Conservation (phyloP, 192 early-diverging fungal genomes). For the Backusella circina region DNA sequence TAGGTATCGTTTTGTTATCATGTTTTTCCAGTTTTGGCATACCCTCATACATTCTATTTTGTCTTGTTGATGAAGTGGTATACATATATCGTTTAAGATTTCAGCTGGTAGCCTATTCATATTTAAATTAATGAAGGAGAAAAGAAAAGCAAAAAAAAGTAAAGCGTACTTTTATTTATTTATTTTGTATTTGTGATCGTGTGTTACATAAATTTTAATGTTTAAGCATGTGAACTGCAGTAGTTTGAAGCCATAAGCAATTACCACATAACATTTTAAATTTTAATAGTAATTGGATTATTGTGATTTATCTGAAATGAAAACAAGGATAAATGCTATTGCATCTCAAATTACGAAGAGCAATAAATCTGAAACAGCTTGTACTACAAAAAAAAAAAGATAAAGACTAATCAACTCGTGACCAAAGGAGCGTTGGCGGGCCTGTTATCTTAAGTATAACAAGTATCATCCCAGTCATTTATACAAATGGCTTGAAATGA, state of each 20-base stretch:
- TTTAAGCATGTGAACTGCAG: neutral
- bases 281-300: neutral
- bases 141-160: neutral
- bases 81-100: neutral
- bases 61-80: neutral
- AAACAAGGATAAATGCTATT: neutral
- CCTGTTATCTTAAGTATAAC: too few species aligned
- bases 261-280: neutral
- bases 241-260: neutral
- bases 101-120: neutral
- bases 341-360: neutral
- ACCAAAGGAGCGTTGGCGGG: neutral
- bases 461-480: too few species aligned
- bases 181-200: neutral
- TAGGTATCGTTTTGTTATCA: neutral
- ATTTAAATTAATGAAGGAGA: neutral
- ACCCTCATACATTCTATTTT: neutral
- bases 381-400: too few species aligned
- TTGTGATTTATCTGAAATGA: neutral
- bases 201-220: neutral
- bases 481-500: too few species aligned
- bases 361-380: neutral
- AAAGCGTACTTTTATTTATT: neutral
- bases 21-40: neutral
- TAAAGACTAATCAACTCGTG: neutral